A percentile compares a stretch with the other conserved stretches of the same genome.
These are phyloP conservation scores for Hamiltosporidium tvaerminnensis DNA, from an alignment of 371 early-diverging fungal species.

Conservation along the genomic window DNA sequence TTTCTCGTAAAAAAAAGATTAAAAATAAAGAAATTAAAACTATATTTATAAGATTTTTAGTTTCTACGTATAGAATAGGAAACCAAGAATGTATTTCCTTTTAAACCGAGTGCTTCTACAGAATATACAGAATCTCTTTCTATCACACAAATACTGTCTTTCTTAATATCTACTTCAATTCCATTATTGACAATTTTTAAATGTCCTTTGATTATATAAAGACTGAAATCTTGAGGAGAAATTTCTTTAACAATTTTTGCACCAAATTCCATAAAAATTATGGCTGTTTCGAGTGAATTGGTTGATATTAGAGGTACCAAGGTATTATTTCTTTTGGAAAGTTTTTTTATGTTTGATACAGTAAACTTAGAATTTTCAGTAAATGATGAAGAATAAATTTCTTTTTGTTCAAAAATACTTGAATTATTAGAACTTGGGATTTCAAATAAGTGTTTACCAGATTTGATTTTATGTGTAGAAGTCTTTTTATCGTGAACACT, in stretches of 20 bases:
- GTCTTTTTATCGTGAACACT: too few relatives aligned
- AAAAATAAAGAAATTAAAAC: too few relatives aligned
- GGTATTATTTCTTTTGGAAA: too few relatives aligned
- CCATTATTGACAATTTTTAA: constrained; percentile 12
- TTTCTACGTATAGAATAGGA: constrained; percentile 4
- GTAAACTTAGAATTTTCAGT: too few relatives aligned
- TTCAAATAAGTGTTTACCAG: too few relatives aligned
- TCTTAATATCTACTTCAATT: constrained; percentile 10
- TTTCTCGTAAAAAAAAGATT: too few relatives aligned
- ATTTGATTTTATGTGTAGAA: too few relatives aligned
- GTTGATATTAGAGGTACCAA: constrained; percentile 19
- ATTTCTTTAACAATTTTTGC: constrained; percentile 22
- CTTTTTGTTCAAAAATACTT: too few relatives aligned
- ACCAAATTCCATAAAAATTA: constrained; percentile 22
- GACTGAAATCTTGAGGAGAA: constrained; percentile 22
- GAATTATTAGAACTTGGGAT: too few relatives aligned
- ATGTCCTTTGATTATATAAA: constrained; percentile 32
- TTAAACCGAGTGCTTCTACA: constrained; percentile 1
- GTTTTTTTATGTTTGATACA: too few relatives aligned
- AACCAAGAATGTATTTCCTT: constrained; percentile 3
- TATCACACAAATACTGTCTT: constrained; percentile 23
- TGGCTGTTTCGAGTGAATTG: constrained; percentile 14
- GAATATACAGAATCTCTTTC: constrained; percentile 16
- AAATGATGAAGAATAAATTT: too few relatives aligned
- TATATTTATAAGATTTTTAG: constrained; percentile 3